These are phyloP conservation scores for Penicillium sp. DNA, from an alignment of 2,329 filamentous ascomycete genomes.

Conservation along the genomic window DNA sequence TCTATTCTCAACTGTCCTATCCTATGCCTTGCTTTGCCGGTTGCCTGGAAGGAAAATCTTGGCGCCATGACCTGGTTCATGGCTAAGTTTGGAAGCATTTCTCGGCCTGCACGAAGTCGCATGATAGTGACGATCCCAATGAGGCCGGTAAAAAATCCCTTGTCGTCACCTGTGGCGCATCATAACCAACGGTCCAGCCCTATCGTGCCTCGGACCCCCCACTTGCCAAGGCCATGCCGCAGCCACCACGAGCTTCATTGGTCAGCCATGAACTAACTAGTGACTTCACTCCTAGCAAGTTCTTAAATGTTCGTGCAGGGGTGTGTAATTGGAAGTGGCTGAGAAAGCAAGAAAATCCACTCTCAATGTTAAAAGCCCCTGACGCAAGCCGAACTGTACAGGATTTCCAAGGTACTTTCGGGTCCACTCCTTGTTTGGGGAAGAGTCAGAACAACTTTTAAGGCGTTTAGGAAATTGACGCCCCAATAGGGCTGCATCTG, in stretches of 20 bases:
- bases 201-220: constrained; percentile 15
- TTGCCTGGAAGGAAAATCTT: constrained; percentile 21
- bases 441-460: neutral
- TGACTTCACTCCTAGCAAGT: constrained; percentile 13
- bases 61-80: constrained; percentile 6
- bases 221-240: constrained; percentile 19
- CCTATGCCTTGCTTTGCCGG: constrained; percentile 19
- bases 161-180: constrained; percentile 13
- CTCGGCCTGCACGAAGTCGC: neutral
- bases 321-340: constrained; percentile 3
- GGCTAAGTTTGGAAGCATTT: neutral
- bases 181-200: constrained; percentile 20
- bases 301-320: neutral
- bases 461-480: neutral
- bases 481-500: constrained; percentile 1
- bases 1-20: constrained; percentile 15
- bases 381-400: neutral
- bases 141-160: neutral
- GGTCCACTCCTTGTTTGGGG: neutral
- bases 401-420: neutral
- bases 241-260: constrained; percentile 6
- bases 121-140: constrained; percentile 5
- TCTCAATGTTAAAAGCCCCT: neutral
- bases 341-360: constrained; percentile 3
- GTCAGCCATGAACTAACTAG: neutral